Base-by-base conservation (phyloP, 495 filamentous ascomycete genomes). In the Neurospora hispaniola region DNA sequence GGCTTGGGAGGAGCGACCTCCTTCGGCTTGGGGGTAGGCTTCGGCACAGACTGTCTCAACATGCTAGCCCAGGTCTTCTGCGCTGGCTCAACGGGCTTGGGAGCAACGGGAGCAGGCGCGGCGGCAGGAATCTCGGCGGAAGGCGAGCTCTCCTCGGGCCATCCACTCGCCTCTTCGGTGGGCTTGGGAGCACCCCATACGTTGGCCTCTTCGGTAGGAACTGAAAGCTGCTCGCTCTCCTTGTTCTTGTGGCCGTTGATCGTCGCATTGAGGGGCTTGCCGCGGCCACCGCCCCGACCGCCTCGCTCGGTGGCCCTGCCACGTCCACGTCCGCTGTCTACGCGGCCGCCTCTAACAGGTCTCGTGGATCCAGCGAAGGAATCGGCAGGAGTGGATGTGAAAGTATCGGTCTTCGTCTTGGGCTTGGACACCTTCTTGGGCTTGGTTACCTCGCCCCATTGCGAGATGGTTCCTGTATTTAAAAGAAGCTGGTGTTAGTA, bases 381-480 rank as follows among this genome's bases (percentile, higher is more conserved):
- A 76, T 87, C 82, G 74, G 84, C 85, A 74, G 85, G 80, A 20
- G 86, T 84, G 71, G 88, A 85, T 70, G 84, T 85, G 42, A 87
- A 82, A 16, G 85, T 77, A 43, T 86, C 79, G 72, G 96, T 92
- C 84, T 97, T 94, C 73, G 87, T 83, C 86, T 97, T 99, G 70
- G 95, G 88, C 76, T 89, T 86, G 75, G 92, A 86, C 79, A 96
- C 92, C 82, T 94, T 93, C 79, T 90, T 91, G 81, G 91, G 90
- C 87, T 97, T 97, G 84, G 95, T 93, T 78, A 98, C 94, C 82
- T 97, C 94, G 74, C 90, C 92, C 92, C 96, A 99, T 86, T 95
- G 94, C 74, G 94, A 89, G 76, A 97, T 91, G 72, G 90, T 90
- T 75, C 95, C 95, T 98, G 78, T 40, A n/a, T n/a, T n/a, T n/a